phyloP scores from a whole-genome alignment of 345 rosid genomes.

The Eucalyptus lansdowneana region DNA sequence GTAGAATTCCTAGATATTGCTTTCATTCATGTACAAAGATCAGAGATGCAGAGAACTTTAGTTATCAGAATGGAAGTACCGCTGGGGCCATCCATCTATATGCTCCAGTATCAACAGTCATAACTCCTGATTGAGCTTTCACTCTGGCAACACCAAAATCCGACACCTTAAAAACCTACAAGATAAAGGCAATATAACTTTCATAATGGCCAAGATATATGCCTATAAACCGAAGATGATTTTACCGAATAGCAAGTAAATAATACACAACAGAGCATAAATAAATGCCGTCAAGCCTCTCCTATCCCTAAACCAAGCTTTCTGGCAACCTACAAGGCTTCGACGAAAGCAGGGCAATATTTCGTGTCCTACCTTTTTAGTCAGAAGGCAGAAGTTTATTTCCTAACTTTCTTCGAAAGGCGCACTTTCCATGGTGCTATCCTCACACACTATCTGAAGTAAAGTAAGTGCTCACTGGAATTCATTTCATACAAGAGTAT shows the following conservation, averaged over 20 bases:
- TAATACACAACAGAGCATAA: not conserved
- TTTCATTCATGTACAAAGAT: not conserved
- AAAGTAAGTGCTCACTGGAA: not conserved
- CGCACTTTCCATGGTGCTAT: not conserved
- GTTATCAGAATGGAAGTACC: constrained; percentile 20
- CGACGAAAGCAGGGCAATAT: not conserved
- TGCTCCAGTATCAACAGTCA: constrained; percentile 99
- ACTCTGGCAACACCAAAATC: constrained; percentile 99
- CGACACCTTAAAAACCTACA: constrained; percentile 86
- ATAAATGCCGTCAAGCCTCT: not conserved
- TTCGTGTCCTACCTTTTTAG: not conserved
- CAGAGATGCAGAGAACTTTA: not conserved
- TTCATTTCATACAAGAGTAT: not conserved
- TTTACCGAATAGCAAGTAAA: not conserved
- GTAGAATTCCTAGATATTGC: not conserved
- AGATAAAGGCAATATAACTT: not conserved
- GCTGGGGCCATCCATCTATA: constrained; percentile 99
- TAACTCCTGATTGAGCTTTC: constrained; percentile 83
- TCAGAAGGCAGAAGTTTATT: not conserved
- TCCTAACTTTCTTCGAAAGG: not conserved
- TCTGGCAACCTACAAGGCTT: not conserved
- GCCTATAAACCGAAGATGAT: not conserved
- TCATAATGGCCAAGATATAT: not conserved
- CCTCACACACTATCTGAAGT: not conserved
- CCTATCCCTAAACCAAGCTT: not conserved